Conservation (phyloP, 768 basidiomycete species). For the Lactarius trivialis region DNA sequence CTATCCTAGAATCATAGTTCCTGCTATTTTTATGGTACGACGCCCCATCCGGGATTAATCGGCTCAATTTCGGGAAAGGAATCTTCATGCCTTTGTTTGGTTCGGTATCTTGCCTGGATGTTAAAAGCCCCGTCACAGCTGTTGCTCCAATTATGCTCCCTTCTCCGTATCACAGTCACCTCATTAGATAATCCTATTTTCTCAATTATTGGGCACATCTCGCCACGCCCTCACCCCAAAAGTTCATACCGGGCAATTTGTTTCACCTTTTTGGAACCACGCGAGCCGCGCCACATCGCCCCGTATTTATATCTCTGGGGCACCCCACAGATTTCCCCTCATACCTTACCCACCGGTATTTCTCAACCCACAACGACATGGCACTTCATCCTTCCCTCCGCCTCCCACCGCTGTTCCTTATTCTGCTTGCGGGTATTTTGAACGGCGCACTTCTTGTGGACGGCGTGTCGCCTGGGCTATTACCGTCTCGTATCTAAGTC, state of each 20-base stretch:
- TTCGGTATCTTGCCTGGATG: neutral
- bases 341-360: neutral
- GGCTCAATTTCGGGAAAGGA: neutral
- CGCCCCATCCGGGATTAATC: neutral
- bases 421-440: neutral
- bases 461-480: neutral
- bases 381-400: neutral
- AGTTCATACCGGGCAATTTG: too few relatives aligned
- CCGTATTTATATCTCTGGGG: neutral
- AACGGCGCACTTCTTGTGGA: neutral
- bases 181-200: neutral
- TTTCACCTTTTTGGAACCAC: too few relatives aligned
- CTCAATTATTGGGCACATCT: neutral
- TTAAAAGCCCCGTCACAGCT: neutral
- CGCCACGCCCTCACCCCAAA: neutral
- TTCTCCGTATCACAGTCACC: neutral
- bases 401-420: neutral
- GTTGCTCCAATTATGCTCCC: neutral
- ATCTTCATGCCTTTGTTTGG: neutral
- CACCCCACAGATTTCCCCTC: neutral
- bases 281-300: neutral
- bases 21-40: neutral
- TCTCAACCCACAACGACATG: neutral
- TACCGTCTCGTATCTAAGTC: neutral
- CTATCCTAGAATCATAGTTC: neutral